Base-by-base conservation (phyloP, 345 rosid genomes). In the Garcia nutans region DNA sequence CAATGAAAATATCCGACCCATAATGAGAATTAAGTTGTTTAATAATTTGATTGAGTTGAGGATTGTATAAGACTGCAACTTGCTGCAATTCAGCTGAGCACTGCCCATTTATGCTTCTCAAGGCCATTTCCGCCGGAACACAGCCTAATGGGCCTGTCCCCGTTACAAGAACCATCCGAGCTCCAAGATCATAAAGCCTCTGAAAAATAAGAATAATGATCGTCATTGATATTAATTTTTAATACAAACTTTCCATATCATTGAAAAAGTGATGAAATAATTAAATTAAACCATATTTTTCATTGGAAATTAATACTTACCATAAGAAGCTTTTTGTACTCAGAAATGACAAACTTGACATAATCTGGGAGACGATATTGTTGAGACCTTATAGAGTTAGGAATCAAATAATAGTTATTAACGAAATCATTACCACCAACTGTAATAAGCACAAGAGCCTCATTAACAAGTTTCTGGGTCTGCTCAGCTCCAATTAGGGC, bases 361-460 rank as follows among this genome's bases (percentile, higher is more conserved):
- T 81, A 81, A 44, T 76, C 65, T 1, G 83, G 80, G 65, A 81
- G 77, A 13, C 66, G 17, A 17, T 22, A 81, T 16, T 81, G 80
- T 65, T 71, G 83, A 52, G 80, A 76, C 17, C 83, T 76, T 1
- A 74, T 60, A 8, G 83, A 81, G 72, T 42, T 68, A 20, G 83
- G 83, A 9, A 81, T 60, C 60, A 81, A 73, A 45, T 72, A 81
- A 24, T 81, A 81, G 70, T 81, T 81, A 70, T 76, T 81, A 7
- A 81, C 83, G 45, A 81, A 81, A 62, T 81, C 83, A 19, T 81
- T 81, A 20, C 83, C 83, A 6, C 83, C 83, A 0, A 72, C 63
- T 2, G 83, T 81, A 2, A 81, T 68, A 6, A 81, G 80, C 31
- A 73, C 74, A 1, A 81, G 71, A 16, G 77, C 73, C 5, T 23